Conservation (phyloP, 140 eudicot species). For the Erigeron philadelphicus region DNA sequence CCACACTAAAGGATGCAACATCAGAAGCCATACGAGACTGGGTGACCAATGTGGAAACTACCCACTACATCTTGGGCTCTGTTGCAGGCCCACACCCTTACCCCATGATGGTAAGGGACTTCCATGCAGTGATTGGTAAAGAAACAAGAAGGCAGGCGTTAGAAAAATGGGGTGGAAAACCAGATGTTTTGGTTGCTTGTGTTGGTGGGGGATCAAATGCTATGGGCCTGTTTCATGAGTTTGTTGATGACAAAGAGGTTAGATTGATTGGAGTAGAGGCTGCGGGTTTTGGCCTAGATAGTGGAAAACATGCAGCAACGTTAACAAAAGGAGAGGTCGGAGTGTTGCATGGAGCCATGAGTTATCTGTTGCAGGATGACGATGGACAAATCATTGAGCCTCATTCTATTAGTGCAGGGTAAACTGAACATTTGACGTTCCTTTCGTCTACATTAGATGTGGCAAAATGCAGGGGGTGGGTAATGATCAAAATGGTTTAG, state of each 20-base stretch:
- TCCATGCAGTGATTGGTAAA: constrained; percentile 80
- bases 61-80: constrained; percentile 78
- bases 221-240: constrained; percentile 77
- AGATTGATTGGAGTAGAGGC: constrained; percentile 84
- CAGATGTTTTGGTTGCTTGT: constrained; percentile 81
- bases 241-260: constrained; percentile 69
- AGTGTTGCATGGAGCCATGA: constrained; percentile 88
- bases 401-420: constrained; percentile 91
- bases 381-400: constrained; percentile 87
- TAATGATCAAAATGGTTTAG: constrained; percentile 3
- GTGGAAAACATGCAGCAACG: constrained; percentile 91
- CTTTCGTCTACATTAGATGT: neutral
- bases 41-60: constrained; percentile 81
- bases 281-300: constrained; percentile 78
- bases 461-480: neutral
- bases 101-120: constrained; percentile 85
- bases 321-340: constrained; percentile 79
- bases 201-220: constrained; percentile 93
- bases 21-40: constrained; percentile 86
- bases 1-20: constrained; percentile 82
- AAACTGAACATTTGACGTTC: constrained; percentile 1
- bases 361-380: constrained; percentile 76
- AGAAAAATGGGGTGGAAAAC: constrained; percentile 88
- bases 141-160: constrained; percentile 82
- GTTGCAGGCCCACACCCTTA: constrained; percentile 91